Percentiles rank a stretch among this genome's conserved stretches.
These are phyloP conservation scores for Pichia sp. DNA, from an alignment of 1,139 yeast genomes.

Conservation along the genomic window DNA sequence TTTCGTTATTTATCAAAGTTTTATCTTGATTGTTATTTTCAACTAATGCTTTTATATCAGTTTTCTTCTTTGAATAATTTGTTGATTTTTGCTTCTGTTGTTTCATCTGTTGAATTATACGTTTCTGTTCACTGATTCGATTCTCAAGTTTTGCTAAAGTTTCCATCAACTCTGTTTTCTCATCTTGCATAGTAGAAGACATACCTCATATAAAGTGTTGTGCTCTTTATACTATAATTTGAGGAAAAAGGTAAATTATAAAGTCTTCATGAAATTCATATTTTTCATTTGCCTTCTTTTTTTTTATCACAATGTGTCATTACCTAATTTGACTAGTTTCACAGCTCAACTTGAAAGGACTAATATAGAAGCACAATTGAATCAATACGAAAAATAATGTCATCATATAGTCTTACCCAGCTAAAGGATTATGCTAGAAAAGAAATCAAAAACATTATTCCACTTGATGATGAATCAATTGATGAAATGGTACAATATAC, in stretches of 20 bases:
- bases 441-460: conserved; percentile 37
- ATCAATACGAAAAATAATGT: conserved; percentile 12
- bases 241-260: not conserved
- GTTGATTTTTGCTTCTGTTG: conserved; percentile 5
- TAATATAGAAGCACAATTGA: not conserved
- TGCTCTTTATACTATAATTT: not conserved
- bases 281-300: not conserved
- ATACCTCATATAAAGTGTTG: not conserved
- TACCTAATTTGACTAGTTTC: not conserved
- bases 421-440: conserved; percentile 31
- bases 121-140: conserved; percentile 15
- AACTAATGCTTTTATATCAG: conserved; percentile 2
- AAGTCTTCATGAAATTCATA: not conserved
- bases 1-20: conserved; percentile 9
- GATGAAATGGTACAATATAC: conserved; percentile 44
- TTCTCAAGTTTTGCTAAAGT: conserved; percentile 16
- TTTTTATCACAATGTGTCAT: not conserved
- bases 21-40: conserved; percentile 1
- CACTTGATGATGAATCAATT: conserved; percentile 38
- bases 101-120: conserved; percentile 6
- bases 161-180: conserved; percentile 13
- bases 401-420: conserved; percentile 19
- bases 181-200: conserved; percentile 13
- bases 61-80: conserved; percentile 11
- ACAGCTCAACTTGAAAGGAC: too few species aligned